phyloP scores from a whole-genome alignment of 2,329 filamentous ascomycete genomes.

The Fusarium phyllophilum region DNA sequence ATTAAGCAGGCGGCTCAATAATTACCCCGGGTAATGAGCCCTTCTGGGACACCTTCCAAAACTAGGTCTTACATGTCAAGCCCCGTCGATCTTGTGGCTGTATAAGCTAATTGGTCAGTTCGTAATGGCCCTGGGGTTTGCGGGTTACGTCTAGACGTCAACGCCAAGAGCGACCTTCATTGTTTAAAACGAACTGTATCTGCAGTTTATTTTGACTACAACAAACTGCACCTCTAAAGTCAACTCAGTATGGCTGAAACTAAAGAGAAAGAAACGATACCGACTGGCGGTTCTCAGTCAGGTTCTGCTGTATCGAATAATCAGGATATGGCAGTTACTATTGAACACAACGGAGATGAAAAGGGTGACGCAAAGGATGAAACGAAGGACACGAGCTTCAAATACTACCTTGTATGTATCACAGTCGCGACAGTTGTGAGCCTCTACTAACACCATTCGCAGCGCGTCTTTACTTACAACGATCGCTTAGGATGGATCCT shows the following conservation, averaged over 20 bases:
- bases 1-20: slow-evolving; percentile 15
- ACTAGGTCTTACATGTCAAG: not conserved
- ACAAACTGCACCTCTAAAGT: not conserved
- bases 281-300: not conserved
- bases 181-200: not conserved
- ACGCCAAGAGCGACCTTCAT: slow-evolving; percentile 17
- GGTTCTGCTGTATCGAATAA: not conserved
- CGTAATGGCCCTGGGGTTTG: slow-evolving; percentile 25
- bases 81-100: slow-evolving; percentile 6
- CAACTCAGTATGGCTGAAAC: slow-evolving; percentile 1
- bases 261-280: not conserved
- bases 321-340: slow-evolving; percentile 5
- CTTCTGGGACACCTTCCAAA: not conserved
- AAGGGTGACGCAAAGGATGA: slow-evolving; percentile 6
- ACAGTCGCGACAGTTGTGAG: not conserved
- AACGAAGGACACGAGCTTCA: slow-evolving; percentile 38
- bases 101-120: slow-evolving; percentile 23
- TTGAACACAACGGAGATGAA: not conserved
- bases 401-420: slow-evolving; percentile 40
- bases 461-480: slow-evolving; percentile 54
- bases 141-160: slow-evolving; percentile 15
- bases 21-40: slow-evolving; percentile 2
- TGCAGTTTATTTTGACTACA: not conserved
- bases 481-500: slow-evolving; percentile 51
- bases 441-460: not conserved